Percentiles rank a stretch among this genome's conserved stretches.
Conservation (phyloP, 2,329 filamentous ascomycete genomes). For the Thielaviopsis euricoi region DNA sequence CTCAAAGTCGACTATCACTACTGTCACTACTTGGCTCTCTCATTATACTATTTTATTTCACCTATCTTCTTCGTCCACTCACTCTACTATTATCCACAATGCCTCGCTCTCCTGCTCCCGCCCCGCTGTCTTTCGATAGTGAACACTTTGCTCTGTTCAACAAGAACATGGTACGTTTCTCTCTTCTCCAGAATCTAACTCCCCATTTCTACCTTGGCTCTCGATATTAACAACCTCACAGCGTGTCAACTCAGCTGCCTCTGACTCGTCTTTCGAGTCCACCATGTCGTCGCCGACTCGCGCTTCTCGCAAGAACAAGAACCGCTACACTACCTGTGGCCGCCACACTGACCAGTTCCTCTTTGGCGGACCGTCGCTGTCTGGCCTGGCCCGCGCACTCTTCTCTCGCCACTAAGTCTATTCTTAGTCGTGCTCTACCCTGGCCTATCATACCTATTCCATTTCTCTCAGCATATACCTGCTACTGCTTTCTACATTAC, state of each 20-base stretch:
- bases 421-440: background rate
- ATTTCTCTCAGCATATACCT: no score
- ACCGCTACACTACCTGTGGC: slow-evolving; percentile 38
- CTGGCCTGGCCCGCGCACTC: slow-evolving; percentile 26
- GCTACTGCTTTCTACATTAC: background rate
- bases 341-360: slow-evolving; percentile 37
- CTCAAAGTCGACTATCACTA: background rate
- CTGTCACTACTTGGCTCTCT: background rate
- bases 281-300: background rate
- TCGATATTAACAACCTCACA: slow-evolving; percentile 1
- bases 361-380: slow-evolving; percentile 31
- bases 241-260: slow-evolving; percentile 5
- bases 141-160: slow-evolving; percentile 1
- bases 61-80: background rate
- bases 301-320: slow-evolving; percentile 24
- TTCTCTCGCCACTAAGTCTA: slow-evolving; percentile 14
- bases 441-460: background rate
- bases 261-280: background rate
- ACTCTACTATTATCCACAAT: background rate
- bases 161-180: slow-evolving; percentile 3
- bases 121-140: background rate
- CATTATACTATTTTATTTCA: background rate
- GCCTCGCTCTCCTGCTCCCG: slow-evolving; percentile 3
- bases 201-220: background rate
- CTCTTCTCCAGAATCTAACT: no score